Evolutionary conservation across 257 asterid genomes (phyloP).

Genomic region (Jasminum sambac): DNA sequence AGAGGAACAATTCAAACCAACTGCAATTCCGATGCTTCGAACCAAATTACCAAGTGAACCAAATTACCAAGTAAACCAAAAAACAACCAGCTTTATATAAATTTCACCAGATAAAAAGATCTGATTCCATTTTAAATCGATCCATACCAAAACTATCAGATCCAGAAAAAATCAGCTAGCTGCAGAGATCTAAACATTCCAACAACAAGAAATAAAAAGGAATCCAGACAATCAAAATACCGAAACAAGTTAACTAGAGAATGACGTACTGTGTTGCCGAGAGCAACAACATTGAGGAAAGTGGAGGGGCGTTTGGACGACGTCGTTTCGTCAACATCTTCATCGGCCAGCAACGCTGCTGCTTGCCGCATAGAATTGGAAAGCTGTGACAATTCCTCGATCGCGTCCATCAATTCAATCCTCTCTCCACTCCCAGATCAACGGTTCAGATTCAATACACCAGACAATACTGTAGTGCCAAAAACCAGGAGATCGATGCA

Average conservation of each 20-base stretch:
- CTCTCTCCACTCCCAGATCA: slow-evolving; percentile 24
- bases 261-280: slow-evolving; percentile 77
- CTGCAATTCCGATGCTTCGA: background rate
- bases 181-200: slow-evolving; percentile 25
- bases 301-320: slow-evolving; percentile 73
- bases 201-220: background rate
- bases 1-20: background rate
- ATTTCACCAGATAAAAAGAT: slow-evolving; percentile 9
- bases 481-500: slow-evolving; percentile 43
- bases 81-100: background rate
- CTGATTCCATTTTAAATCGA: background rate
- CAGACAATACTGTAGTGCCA: slow-evolving; percentile 7
- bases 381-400: slow-evolving; percentile 86
- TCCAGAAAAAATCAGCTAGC: slow-evolving; percentile 23
- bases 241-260: background rate
- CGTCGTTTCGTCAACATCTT: slow-evolving; percentile 79
- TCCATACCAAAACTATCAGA: slow-evolving; percentile 23
- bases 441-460: slow-evolving; percentile 19
- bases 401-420: slow-evolving; percentile 50
- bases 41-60: slow-evolving; percentile 14
- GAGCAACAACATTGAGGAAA: slow-evolving; percentile 92
- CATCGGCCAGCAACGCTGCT: slow-evolving; percentile 84
- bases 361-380: slow-evolving; percentile 98
- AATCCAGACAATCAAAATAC: slow-evolving; percentile 25
- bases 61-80: background rate